phyloP scores from a whole-genome alignment of 805 yeast genomes.

The Alloascoidea hylecoeti region DNA sequence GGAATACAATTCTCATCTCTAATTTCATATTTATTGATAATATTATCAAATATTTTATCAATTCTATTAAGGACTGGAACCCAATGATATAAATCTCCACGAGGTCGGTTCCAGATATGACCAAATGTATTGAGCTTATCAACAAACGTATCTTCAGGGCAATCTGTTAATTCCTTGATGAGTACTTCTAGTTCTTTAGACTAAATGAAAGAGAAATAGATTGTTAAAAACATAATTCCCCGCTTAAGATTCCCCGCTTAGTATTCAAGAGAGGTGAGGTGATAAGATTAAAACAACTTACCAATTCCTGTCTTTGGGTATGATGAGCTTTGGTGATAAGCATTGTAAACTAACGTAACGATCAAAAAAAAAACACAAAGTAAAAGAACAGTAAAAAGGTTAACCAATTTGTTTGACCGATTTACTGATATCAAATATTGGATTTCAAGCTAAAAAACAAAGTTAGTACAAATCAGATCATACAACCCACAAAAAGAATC shows the following conservation, averaged over 20 bases:
- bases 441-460: no score
- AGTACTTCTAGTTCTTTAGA: no score
- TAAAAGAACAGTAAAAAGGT: no score
- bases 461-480: no score
- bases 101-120: constrained; percentile 41
- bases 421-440: no score
- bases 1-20: constrained; percentile 32
- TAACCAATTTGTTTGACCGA: no score
- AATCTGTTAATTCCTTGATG: constrained; percentile 21
- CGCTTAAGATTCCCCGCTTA: no score
- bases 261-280: not conserved
- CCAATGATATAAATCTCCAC: constrained; percentile 67
- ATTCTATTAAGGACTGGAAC: constrained; percentile 61
- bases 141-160: constrained; percentile 26
- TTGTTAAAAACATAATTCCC: not conserved
- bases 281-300: not conserved
- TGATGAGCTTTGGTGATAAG: not conserved
- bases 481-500: no score
- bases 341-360: not conserved
- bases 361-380: not conserved
- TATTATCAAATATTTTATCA: constrained; percentile 46
- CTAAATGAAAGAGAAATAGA: constrained; percentile 15
- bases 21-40: constrained; percentile 38
- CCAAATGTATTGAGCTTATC: constrained; percentile 20
- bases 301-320: constrained; percentile 1